Percentiles rank a stretch among this genome's conserved stretches.
Evolutionary conservation across 2,329 filamentous ascomycete genomes (phyloP).

Genomic region (Epichloe sp.): DNA sequence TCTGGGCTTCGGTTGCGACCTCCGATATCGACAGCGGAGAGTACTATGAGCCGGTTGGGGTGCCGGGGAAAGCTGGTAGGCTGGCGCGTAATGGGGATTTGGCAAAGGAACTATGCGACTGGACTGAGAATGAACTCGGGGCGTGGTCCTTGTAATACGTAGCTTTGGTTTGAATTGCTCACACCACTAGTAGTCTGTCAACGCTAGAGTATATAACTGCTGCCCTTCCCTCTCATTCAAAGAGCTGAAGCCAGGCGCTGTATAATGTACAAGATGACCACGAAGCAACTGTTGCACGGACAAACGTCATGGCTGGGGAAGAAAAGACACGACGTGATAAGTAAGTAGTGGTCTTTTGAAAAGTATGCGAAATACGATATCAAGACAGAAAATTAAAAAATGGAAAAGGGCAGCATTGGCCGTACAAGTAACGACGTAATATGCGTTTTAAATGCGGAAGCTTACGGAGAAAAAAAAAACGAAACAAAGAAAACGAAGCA

Average conservation of each 20-base stretch:
- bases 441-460: too few species aligned
- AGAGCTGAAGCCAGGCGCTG: background rate
- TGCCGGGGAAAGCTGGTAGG: conserved; percentile 11
- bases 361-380: too few species aligned
- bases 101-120: conserved; percentile 21
- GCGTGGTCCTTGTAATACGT: background rate
- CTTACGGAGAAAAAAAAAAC: background rate
- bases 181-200: too few species aligned
- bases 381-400: too few species aligned
- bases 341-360: too few species aligned
- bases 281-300: background rate
- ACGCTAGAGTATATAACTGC: too few species aligned
- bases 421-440: too few species aligned
- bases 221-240: too few species aligned
- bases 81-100: conserved; percentile 15
- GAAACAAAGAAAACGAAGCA: background rate
- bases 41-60: conserved; percentile 21
- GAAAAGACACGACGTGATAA: background rate
- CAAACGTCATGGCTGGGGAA: background rate
- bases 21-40: conserved; percentile 18
- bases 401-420: too few species aligned
- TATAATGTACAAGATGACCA: background rate
- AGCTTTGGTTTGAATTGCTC: background rate
- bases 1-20: conserved; percentile 27
- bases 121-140: conserved; percentile 21